Evolutionary conservation across 2,329 filamentous ascomycete genomes (phyloP), one percentile per base, ranked within the genome.

Genomic region (Ophiosphaerella narmari): DNA sequence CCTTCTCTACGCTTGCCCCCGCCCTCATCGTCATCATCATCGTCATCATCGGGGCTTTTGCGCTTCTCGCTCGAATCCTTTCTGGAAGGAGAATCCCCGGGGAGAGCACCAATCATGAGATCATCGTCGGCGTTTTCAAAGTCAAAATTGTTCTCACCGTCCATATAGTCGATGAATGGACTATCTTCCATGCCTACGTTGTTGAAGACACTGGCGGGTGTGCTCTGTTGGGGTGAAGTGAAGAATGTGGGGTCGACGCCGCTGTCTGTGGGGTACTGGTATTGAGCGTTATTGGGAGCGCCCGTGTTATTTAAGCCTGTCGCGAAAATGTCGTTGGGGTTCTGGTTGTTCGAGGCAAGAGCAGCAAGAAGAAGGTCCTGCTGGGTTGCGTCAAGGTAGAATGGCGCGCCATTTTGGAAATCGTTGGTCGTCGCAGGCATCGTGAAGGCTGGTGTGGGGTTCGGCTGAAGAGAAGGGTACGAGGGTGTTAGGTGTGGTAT

Each of bases 101-200:
- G 88, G 18, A 93, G 75, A 50, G 90, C 87, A 24, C 88, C 90
- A 65, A 93, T 92, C 83, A 94, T 85, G 16, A 70, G 52, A 55
- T 84, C 81, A 48, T 82, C 79, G 45, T 86, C 81, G 14, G 78
- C 79, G 47, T 78, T 78, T 50, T 91, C 86, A 57, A 92, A 92
- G 62, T 91, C 89, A 69, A 91, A 92, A 68, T 80, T 86, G 32
- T 82, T 83, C 65, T 92, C 89, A 51, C 79, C 80, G 51, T 92
- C 90, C 50, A 91, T 86, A 39, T 91, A 94, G 68, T 96, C 91
- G 50, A 95, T 80, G 66, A 87, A 92, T 0, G 92, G 91, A 57
- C 88, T 94, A 41, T 91, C 88, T 29, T 91, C 85, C 9, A 77
- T 56, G 38, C 59, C 59, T 33, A 70, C 70, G 48, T 85, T 82